These are phyloP conservation scores for Fusarium tuaranense DNA, from an alignment of 2,329 filamentous ascomycete species.

Conservation along the genomic window DNA sequence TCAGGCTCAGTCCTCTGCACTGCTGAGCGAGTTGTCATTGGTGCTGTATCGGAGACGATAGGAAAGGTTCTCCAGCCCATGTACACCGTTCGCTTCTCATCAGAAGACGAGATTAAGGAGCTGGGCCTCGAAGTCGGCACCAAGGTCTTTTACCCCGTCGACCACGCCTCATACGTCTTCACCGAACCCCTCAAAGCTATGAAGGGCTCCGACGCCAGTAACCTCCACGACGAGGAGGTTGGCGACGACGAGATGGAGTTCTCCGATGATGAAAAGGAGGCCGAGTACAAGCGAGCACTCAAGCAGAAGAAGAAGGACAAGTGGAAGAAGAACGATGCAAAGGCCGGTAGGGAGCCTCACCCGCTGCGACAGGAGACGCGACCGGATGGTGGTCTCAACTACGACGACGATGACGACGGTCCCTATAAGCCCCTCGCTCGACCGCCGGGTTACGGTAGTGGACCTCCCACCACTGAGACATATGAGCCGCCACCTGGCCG, in stretches of 20 bases:
- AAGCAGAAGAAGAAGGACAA: conserved; percentile 74
- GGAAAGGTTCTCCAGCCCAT: conserved; percentile 87
- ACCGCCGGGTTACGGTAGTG: conserved; percentile 71
- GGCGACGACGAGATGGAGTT: conserved; percentile 91
- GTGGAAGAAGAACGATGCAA: conserved; percentile 57
- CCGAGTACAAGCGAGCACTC: conserved; percentile 77
- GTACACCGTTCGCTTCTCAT: conserved; percentile 84
- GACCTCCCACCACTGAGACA: conserved; percentile 56
- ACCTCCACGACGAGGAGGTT: conserved; percentile 93
- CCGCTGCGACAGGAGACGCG: conserved; percentile 55
- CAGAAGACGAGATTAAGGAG: conserved; percentile 73
- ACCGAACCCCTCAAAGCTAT: conserved; percentile 81
- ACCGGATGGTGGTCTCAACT: conserved; percentile 66
- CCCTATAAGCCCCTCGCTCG: conserved; percentile 79
- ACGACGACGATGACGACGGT: conserved; percentile 76
- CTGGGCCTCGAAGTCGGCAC: conserved; percentile 76
- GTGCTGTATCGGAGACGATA: conserved; percentile 85
- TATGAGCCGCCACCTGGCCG: conserved; percentile 50
- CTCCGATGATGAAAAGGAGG: conserved; percentile 95
- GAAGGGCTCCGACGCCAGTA: conserved; percentile 95
- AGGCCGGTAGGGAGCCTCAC: conserved; percentile 53
- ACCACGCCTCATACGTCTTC: conserved; percentile 86
- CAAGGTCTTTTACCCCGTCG: conserved; percentile 82
- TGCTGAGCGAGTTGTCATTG: conserved; percentile 80
- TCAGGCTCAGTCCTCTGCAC: conserved; percentile 85